phyloP scores from a whole-genome alignment of 2,329 filamentous ascomycete species.

The Talaromyces verruculosus region DNA sequence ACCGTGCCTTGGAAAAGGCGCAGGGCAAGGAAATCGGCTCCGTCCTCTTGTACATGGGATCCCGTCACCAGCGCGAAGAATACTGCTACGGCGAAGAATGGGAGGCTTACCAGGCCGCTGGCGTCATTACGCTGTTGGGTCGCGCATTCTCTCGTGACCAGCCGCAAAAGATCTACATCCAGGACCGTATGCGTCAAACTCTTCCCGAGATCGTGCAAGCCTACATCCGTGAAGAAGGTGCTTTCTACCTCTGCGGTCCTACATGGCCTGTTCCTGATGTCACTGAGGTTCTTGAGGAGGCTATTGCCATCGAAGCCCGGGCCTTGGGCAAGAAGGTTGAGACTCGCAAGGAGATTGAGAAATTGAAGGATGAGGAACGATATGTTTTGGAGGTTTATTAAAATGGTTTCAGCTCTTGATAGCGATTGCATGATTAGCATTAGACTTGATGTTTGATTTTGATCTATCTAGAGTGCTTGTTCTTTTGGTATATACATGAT shows the following conservation, averaged over 20 bases:
- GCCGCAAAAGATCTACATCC: slow-evolving; percentile 98
- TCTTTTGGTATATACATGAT: slow-evolving; percentile 10
- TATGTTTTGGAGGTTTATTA: slow-evolving; percentile 98
- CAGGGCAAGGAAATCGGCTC: slow-evolving; percentile 92
- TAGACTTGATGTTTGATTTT: slow-evolving; percentile 10
- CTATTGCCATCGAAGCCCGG: slow-evolving; percentile 74
- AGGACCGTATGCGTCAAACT: slow-evolving; percentile 93
- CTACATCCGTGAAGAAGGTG: slow-evolving; percentile 82
- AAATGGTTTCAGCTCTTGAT: slow-evolving; percentile 1
- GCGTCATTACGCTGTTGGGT: slow-evolving; percentile 90
- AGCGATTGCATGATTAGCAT: slow-evolving; percentile 7
- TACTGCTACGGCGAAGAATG: slow-evolving; percentile 99
- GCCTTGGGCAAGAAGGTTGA: slow-evolving; percentile 73
- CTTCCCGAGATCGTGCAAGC: slow-evolving; percentile 78
- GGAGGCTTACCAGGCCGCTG: slow-evolving; percentile 95
- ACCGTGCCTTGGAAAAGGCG: slow-evolving; percentile 97
- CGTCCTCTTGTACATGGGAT: slow-evolving; percentile 94
- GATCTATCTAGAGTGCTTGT: neutral
- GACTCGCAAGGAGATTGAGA: slow-evolving; percentile 87
- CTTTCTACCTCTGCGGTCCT: slow-evolving; percentile 95
- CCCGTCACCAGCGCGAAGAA: slow-evolving; percentile 95
- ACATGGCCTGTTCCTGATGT: slow-evolving; percentile 99
- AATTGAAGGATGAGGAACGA: slow-evolving; percentile 87
- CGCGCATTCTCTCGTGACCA: slow-evolving; percentile 96
- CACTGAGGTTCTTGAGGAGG: slow-evolving; percentile 89